Base-by-base conservation (phyloP, 1,284 basidiomycete species). In the Lentinula novae-zelandiae region DNA sequence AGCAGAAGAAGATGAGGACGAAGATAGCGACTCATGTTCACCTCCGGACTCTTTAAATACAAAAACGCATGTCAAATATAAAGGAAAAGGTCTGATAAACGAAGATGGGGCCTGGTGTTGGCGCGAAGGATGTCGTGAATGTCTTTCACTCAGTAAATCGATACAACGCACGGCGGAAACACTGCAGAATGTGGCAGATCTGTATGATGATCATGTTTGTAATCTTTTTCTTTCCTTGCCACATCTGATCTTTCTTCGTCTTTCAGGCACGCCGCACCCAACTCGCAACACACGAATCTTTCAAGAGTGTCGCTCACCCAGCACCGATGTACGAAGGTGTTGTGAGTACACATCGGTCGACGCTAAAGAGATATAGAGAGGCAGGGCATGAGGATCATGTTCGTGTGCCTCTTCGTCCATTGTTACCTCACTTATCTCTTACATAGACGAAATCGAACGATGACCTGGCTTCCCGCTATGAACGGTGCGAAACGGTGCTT, bases 401-500 rank as follows among this genome's bases (percentile, higher is more conserved):
- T 69, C 68, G 81, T 68, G 58, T 64, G 6, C 59, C 46, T 56
- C 17, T 22, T n/a, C 61, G 50, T 57, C 61, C 27, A 31, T 54
- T 27, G 44, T 17, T 10, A 8, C 17, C 3, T 27, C 53, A 7
- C 40, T 50, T 22, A 56, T 50, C 31, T 39, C 27, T 17, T 44
- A 57, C 55, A 10, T 61, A 89, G 86, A 71, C 78, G n/a, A 12
- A 50, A 3, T 27, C 31, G 20, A 78, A 87, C 65, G 84, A 87
- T 60, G 86, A 88, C 15, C 73, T 89, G 62, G 83, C 86, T 1
- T 78, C 85, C 2, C 82, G 92, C n/a, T 94, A 90, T 70, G 93
- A 95, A 2, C 82, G 92, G 17, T 94, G 90, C 70, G 93, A 95
- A 73, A 95, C 93, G 0, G 90, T 94, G 6, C 74, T 95, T 27